Evolutionary conservation across 2,329 filamentous ascomycete genomes (phyloP), one percentile per base, ranked within the genome.

Genomic region (Metarhizium brunneum): DNA sequence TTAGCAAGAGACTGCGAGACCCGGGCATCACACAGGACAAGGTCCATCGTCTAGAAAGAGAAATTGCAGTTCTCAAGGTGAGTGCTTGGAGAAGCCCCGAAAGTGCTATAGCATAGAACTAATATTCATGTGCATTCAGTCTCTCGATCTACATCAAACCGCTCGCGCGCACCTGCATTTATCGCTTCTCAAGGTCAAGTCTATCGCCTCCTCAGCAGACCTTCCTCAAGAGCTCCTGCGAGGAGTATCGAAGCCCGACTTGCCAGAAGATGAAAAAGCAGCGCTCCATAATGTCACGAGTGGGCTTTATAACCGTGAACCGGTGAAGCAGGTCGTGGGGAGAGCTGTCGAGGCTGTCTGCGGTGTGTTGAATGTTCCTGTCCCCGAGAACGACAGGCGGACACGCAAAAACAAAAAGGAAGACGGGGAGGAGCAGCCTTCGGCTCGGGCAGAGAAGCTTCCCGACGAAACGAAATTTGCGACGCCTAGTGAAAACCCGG

Each of bases 261-360:
- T 83, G 3, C 72, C 76, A 2, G 77, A 79, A 47, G 79, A 82
- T 53, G 78, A 83, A 61, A 71, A 69, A 53, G 60, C 66, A 0
- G 74, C 77, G 2, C 68, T 83, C 30, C 81, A 84, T 62, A 83
- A 83, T 63, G 80, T 84, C 53, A 83, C 81, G 30, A 84, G 81
- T 57, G 75, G 73, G 7, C 68, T 84, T 2, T 83, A 77, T 64
- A 82, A 79, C 57, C 71, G 74, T 53, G 73, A 73, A 6, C 71
- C 76, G 35, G 79, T 83, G 54, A 76, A 75, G 59, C 71, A 76
- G 52, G 73, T 74, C 2, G 67, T 80, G 10, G 73, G 77, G 30
- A 72, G 74, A 62, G 80, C 79, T 1, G 60, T 82, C 14, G 68
- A 70, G 55, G 74, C 69, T 32, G 73, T 81, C 3, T 83, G 80